These are phyloP conservation scores for Przewalskia tangutica DNA, from an alignment of 257 asterid genomes.

Conservation along the genomic window DNA sequence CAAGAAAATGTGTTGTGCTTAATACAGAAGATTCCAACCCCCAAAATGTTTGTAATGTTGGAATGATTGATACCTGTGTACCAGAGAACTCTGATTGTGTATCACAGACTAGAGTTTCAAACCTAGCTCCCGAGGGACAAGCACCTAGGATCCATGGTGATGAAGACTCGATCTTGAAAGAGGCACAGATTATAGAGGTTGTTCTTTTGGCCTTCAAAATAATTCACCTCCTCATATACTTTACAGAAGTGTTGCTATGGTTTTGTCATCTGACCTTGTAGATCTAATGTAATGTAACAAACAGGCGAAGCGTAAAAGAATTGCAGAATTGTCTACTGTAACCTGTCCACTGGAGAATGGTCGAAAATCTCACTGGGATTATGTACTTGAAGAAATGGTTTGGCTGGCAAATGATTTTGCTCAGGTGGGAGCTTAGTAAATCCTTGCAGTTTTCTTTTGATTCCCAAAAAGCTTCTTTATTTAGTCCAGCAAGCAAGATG, in stretches of 20 bases:
- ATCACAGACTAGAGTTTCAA: slow-evolving; percentile 23
- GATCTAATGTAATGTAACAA: slow-evolving; percentile 34
- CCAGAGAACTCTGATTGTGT: slow-evolving; percentile 25
- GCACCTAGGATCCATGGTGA: slow-evolving; percentile 38
- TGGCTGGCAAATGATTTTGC: slow-evolving; percentile 99
- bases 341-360: slow-evolving; percentile 31
- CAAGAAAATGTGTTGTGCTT: slow-evolving; percentile 15
- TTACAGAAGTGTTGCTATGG: slow-evolving; percentile 5
- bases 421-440: slow-evolving; percentile 48
- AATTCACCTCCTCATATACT: neutral
- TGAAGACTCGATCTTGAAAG: slow-evolving; percentile 82
- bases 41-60: slow-evolving; percentile 19
- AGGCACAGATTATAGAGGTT: slow-evolving; percentile 84
- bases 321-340: slow-evolving; percentile 46
- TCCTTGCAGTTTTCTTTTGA: neutral
- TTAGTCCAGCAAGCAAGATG: no score
- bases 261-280: slow-evolving; percentile 13
- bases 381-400: slow-evolving; percentile 92
- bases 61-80: slow-evolving; percentile 19
- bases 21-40: slow-evolving; percentile 19
- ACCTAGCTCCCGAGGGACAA: slow-evolving; percentile 31
- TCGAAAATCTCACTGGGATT: slow-evolving; percentile 75
- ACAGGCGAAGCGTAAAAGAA: slow-evolving; percentile 84
- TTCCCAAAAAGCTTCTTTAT: no score
- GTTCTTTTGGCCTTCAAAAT: neutral